A percentile compares a stretch with the other conserved stretches of the same genome.
Conservation (phyloP, 1,284 basidiomycete species). For the Uromyces viciae-fabae region DNA sequence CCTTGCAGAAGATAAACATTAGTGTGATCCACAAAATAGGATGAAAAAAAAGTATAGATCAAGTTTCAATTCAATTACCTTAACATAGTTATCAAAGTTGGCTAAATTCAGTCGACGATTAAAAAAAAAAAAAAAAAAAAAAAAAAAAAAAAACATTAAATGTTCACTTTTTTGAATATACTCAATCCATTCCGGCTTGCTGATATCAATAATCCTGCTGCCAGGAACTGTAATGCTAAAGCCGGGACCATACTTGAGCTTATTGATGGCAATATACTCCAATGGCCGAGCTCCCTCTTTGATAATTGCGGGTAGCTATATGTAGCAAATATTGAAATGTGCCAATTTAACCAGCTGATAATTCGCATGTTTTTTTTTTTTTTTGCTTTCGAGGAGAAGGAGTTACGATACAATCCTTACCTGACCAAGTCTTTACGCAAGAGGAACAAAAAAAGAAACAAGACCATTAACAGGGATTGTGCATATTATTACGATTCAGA, state of each 20-base stretch:
- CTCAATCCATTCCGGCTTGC: conserved; percentile 44
- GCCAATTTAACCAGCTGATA: background rate
- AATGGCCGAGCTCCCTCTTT: background rate
- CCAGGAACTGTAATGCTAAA: conserved; percentile 27
- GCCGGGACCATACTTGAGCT: conserved; percentile 10
- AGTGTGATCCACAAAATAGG: too few relatives aligned
- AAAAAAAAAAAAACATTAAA: background rate
- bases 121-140: background rate
- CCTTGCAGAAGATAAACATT: background rate
- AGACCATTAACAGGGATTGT: background rate
- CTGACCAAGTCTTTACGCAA: background rate
- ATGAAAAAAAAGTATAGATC: background rate
- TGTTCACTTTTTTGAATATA: conserved; percentile 38
- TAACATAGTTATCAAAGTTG: conserved; percentile 34
- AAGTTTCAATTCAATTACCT: background rate
- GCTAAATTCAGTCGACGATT: background rate
- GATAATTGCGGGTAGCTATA: background rate
- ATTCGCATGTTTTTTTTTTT: background rate
- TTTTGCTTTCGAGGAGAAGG: background rate
- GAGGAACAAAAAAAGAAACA: background rate
- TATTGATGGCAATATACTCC: background rate
- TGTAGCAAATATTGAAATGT: background rate
- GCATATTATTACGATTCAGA: too few relatives aligned
- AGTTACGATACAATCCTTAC: background rate
- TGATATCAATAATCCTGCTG: conserved; percentile 32